Conservation (phyloP, 768 basidiomycete genomes). For the Leccinum uliginosum region DNA sequence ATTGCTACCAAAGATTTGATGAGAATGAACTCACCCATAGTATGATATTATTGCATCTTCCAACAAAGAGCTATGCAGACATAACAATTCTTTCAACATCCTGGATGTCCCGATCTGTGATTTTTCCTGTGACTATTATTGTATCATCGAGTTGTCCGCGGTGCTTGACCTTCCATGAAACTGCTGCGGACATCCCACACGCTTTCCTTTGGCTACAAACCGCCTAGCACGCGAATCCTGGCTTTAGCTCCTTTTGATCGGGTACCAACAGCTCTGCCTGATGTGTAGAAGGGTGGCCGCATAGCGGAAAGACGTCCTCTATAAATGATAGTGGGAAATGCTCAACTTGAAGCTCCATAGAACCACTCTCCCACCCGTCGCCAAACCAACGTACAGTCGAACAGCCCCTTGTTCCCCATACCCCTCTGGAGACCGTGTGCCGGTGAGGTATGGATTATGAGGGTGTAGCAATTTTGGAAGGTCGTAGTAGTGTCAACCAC, state of each 20-base stretch:
- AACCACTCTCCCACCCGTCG: not conserved
- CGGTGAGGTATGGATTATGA: no score
- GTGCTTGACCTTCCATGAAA: not conserved
- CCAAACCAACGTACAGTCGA: not conserved
- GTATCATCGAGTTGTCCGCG: not conserved
- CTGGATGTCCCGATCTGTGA: no score
- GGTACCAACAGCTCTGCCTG: constrained; percentile 9
- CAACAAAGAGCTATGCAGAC: no score
- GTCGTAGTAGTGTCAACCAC: no score
- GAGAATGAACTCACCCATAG: no score
- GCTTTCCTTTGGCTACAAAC: not conserved
- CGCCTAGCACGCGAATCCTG: not conserved
- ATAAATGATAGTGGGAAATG: not conserved
- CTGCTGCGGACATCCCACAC: not conserved
- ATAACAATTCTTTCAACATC: not conserved
- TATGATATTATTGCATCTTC: no score
- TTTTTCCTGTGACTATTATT: not conserved
- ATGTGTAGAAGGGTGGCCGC: constrained; percentile 8
- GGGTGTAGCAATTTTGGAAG: no score
- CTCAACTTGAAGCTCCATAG: not conserved
- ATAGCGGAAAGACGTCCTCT: not conserved
- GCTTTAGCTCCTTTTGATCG: not conserved
- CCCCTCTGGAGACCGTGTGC: no score
- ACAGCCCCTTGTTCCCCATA: no score
- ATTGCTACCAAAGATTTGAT: no score